A percentile compares a stretch with the other conserved stretches of the same genome.
Conservation (phyloP, 768 basidiomycete genomes). For the Auricularia sp. region DNA sequence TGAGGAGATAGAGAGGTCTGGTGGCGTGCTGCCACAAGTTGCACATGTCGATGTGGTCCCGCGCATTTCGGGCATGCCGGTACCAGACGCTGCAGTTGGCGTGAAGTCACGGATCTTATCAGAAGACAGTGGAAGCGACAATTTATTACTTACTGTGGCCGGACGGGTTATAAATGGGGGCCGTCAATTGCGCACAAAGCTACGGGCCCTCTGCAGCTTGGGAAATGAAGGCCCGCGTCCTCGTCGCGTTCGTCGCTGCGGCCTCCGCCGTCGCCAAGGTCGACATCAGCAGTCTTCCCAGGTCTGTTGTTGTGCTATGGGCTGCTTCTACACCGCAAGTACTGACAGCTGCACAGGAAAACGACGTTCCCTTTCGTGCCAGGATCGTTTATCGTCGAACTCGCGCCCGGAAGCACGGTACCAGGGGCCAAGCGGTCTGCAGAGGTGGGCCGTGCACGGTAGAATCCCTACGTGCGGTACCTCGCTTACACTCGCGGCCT, state of each 20-base stretch:
- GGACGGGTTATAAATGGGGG: too few species aligned
- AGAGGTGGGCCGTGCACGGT: not conserved
- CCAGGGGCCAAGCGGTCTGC: not conserved
- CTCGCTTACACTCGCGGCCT: too few species aligned
- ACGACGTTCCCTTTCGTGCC: not conserved
- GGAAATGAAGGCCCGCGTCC: not conserved
- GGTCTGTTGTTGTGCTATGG: not conserved
- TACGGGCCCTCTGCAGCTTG: not conserved
- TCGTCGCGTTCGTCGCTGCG: not conserved
- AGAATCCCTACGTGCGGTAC: too few species aligned
- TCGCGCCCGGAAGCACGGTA: not conserved
- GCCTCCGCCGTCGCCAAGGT: not conserved
- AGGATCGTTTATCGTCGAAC: not conserved
- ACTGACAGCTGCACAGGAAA: not conserved
- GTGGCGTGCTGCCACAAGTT: too few species aligned
- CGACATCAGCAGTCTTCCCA: not conserved
- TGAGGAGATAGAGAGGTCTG: too few species aligned
- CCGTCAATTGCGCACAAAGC: too few species aligned
- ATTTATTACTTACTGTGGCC: too few species aligned
- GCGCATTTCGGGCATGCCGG: too few species aligned
- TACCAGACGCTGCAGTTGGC: too few species aligned
- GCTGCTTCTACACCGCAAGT: not conserved
- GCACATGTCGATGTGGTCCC: too few species aligned
- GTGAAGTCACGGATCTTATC: too few species aligned
- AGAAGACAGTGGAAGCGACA: too few species aligned